These are phyloP conservation scores for Zea luxurians DNA, from an alignment of 176 grass and related monocot genomes.

Conservation along the genomic window DNA sequence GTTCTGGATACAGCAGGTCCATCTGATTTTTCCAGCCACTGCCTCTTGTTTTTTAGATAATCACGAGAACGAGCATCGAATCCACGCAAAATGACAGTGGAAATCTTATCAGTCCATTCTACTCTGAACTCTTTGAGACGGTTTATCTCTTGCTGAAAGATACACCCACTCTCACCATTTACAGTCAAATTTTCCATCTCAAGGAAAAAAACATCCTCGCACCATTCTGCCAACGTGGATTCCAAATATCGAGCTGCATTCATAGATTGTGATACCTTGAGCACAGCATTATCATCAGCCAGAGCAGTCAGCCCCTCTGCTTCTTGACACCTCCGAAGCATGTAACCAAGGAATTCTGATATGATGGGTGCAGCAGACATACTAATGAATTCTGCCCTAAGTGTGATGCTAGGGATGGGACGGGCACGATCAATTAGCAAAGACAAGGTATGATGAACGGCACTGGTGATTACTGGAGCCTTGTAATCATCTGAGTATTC, in stretches of 20 bases:
- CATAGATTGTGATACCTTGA: slow-evolving; percentile 74
- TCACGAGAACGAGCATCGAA: slow-evolving; percentile 72
- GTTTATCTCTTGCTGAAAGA: slow-evolving; percentile 72
- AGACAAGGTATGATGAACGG: slow-evolving; percentile 59
- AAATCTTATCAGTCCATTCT: slow-evolving; percentile 85
- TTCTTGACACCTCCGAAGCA: slow-evolving; percentile 88
- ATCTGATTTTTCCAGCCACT: slow-evolving; percentile 78
- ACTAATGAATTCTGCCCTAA: slow-evolving; percentile 76
- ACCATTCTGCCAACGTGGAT: slow-evolving; percentile 75
- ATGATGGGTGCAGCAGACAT: slow-evolving; percentile 62
- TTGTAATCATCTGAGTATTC: slow-evolving; percentile 73
- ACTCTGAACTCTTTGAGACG: slow-evolving; percentile 59
- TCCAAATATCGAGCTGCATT: slow-evolving; percentile 70
- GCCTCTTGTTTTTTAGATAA: slow-evolving; percentile 82
- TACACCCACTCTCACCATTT: slow-evolving; percentile 30
- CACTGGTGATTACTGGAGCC: slow-evolving; percentile 56
- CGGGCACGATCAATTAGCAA: slow-evolving; percentile 72
- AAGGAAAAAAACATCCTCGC: slow-evolving; percentile 85
- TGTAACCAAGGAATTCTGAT: slow-evolving; percentile 63
- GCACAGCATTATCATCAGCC: slow-evolving; percentile 75
- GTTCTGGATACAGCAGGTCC: slow-evolving; percentile 53
- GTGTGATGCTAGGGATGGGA: slow-evolving; percentile 64
- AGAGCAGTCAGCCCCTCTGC: slow-evolving; percentile 91
- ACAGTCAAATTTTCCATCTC: slow-evolving; percentile 71
- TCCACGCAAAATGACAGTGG: slow-evolving; percentile 74